These are phyloP conservation scores for Colletotrichum aenigma DNA, from an alignment of 2,329 filamentous ascomycete species.

Conservation along the genomic window DNA sequence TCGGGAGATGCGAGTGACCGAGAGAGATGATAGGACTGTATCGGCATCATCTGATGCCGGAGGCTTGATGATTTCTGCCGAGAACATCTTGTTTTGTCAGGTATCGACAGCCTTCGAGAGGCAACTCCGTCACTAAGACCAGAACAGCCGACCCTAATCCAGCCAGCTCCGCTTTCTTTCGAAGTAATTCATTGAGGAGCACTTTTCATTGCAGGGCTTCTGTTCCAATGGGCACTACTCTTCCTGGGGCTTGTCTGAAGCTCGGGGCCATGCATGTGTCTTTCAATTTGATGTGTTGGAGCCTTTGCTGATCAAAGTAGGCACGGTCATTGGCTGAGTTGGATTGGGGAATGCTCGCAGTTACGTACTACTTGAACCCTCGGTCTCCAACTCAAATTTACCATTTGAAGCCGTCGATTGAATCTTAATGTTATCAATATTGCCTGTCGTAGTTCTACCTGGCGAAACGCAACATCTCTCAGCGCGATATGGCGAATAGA, in stretches of 20 bases:
- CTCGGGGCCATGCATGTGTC: neutral
- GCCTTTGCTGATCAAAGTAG: neutral
- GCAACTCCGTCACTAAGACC: neutral
- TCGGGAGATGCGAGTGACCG: neutral
- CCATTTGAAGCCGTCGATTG: neutral
- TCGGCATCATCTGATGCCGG: neutral
- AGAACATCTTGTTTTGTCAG: neutral
- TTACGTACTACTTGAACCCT: neutral
- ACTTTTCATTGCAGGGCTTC: neutral
- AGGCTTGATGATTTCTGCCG: neutral
- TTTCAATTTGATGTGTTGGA: neutral
- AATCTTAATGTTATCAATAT: neutral
- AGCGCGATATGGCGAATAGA: constrained; percentile 10
- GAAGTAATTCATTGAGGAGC: neutral
- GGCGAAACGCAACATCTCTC: neutral
- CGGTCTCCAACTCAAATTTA: neutral
- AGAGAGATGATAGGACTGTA: neutral
- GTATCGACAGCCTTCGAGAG: neutral
- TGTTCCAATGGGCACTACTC: neutral
- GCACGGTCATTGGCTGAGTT: neutral
- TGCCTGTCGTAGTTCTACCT: neutral
- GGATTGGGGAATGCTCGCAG: neutral
- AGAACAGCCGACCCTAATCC: neutral
- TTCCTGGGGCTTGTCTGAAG: neutral
- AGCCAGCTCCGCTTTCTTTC: neutral